Evolutionary conservation across 352 stramenopile species (phyloP).

Genomic region (Phytophthora syringae): DNA sequence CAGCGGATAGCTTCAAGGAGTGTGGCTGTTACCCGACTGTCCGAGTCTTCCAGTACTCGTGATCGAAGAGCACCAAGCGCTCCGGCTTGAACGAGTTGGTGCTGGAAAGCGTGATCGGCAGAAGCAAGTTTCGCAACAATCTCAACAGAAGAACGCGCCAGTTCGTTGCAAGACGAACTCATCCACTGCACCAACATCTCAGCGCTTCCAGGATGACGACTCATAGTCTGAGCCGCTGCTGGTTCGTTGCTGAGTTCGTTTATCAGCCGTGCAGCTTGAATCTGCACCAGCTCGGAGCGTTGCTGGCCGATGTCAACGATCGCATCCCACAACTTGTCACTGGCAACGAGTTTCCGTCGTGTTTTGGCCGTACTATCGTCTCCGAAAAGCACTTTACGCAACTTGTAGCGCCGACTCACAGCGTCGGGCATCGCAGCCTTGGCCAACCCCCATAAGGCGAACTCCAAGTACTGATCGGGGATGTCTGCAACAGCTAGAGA

Average conservation of each 20-base stretch:
- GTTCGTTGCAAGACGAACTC: slow-evolving; percentile 30
- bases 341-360: slow-evolving; percentile 54
- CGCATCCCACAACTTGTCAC: slow-evolving; percentile 57
- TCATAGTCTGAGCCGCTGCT: slow-evolving; percentile 26
- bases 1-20: slow-evolving; percentile 60
- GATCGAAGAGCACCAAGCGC: slow-evolving; percentile 50
- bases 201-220: slow-evolving; percentile 24
- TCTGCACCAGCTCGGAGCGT: slow-evolving; percentile 42
- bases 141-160: slow-evolving; percentile 48
- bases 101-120: slow-evolving; percentile 38
- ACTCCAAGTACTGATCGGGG: slow-evolving; percentile 69
- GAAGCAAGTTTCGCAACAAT: slow-evolving; percentile 51
- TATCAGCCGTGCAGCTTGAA: slow-evolving; percentile 54
- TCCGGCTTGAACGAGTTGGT: slow-evolving; percentile 44
- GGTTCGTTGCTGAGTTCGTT: slow-evolving; percentile 50
- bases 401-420: slow-evolving; percentile 50
- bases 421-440: slow-evolving; percentile 49
- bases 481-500: slow-evolving; percentile 63
- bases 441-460: slow-evolving; percentile 70
- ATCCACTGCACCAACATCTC: slow-evolving; percentile 58
- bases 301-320: slow-evolving; percentile 33
- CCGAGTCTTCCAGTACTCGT: slow-evolving; percentile 45
- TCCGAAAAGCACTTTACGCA: slow-evolving; percentile 66
- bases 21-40: slow-evolving; percentile 53
- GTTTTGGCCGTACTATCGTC: slow-evolving; percentile 64